Conservation (phyloP, 768 basidiomycete genomes). For the Chalciporus pseudorubinellus region DNA sequence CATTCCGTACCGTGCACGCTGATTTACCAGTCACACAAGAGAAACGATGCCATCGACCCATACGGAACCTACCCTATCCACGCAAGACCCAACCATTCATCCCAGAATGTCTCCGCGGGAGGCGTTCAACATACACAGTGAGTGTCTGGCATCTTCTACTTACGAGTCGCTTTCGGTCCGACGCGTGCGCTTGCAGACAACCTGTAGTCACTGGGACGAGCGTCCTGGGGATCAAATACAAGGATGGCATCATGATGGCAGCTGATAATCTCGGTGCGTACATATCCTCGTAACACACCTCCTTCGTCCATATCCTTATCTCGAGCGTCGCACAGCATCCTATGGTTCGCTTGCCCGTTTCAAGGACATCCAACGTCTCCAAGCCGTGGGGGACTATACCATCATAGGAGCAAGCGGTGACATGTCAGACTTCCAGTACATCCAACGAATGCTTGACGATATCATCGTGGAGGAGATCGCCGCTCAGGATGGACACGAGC, state of each 20-base stretch:
- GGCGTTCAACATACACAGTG: slow-evolving; percentile 83
- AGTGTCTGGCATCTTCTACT: slow-evolving; percentile 15
- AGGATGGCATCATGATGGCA: slow-evolving; percentile 97
- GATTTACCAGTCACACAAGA: slow-evolving; percentile 36
- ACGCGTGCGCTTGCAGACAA: slow-evolving; percentile 49
- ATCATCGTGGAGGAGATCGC: slow-evolving; percentile 78
- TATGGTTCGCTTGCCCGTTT: slow-evolving; percentile 97
- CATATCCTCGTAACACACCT: not conserved
- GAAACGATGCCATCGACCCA: slow-evolving; percentile 72
- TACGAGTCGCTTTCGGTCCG: not conserved
- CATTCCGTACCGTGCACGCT: not conserved
- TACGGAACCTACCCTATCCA: slow-evolving; percentile 77
- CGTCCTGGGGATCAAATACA: slow-evolving; percentile 90
- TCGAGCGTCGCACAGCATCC: slow-evolving; percentile 56
- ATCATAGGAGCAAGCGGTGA: slow-evolving; percentile 93
- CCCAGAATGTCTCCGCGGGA: slow-evolving; percentile 56
- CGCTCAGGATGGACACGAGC: slow-evolving; percentile 75
- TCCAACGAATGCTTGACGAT: slow-evolving; percentile 77
- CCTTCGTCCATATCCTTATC: not conserved
- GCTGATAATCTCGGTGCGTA: slow-evolving; percentile 91
- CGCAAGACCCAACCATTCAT: slow-evolving; percentile 48
- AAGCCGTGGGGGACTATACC: slow-evolving; percentile 79
- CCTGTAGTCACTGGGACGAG: slow-evolving; percentile 98
- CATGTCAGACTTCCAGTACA: slow-evolving; percentile 96
- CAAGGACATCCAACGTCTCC: slow-evolving; percentile 89